These are phyloP conservation scores for Pythium aquatile DNA, from an alignment of 352 stramenopile genomes.

Conservation along the genomic window DNA sequence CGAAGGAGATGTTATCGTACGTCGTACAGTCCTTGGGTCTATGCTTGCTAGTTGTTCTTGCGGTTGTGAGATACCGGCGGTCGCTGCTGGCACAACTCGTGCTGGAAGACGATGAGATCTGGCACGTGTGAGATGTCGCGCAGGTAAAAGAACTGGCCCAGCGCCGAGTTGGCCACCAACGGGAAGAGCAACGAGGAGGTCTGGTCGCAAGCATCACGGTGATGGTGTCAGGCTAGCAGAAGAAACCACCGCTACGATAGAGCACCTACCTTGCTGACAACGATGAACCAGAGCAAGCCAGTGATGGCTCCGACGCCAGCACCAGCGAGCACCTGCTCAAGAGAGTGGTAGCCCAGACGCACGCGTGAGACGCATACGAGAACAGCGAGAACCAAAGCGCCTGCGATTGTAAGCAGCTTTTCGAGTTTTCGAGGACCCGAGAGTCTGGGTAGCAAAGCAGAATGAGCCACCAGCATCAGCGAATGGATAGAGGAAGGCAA, in stretches of 20 bases:
- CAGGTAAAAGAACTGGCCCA: conserved; percentile 64
- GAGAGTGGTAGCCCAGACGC: conserved; percentile 75
- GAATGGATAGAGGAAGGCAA: not conserved
- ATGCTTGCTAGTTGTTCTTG: conserved; percentile 14
- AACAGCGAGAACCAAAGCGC: conserved; percentile 38
- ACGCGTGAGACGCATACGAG: conserved; percentile 74
- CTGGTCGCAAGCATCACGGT: conserved; percentile 20
- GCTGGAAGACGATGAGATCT: conserved; percentile 76
- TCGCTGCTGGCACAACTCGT: conserved; percentile 46
- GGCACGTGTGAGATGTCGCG: conserved; percentile 75
- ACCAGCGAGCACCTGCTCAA: conserved; percentile 67
- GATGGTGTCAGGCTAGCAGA: not conserved
- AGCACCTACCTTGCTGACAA: conserved; percentile 29
- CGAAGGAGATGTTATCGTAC: no score
- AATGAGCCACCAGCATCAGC: not conserved
- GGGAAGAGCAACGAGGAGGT: conserved; percentile 60
- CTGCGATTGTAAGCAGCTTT: conserved; percentile 59
- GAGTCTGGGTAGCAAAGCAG: conserved; percentile 8
- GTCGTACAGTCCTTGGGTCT: no score
- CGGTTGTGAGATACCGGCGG: not conserved
- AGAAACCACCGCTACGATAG: not conserved
- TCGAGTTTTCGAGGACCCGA: conserved; percentile 55
- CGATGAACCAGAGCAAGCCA: conserved; percentile 54
- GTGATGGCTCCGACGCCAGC: conserved; percentile 41
- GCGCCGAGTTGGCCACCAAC: conserved; percentile 35